Evolutionary conservation across 805 yeast species (phyloP).

Genomic region (Spathaspora hagerdaliae): DNA sequence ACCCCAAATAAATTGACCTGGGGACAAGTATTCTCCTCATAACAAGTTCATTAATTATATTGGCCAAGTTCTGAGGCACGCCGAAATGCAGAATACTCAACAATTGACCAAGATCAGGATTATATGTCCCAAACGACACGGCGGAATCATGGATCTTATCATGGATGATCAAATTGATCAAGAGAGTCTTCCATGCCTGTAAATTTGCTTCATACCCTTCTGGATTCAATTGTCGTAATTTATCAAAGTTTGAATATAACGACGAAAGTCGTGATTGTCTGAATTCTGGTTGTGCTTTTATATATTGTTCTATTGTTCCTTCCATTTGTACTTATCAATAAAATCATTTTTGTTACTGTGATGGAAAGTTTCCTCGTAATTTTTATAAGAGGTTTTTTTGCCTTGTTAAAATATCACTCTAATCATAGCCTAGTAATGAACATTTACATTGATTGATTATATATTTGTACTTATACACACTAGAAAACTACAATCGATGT

Average conservation of each 20-base stretch:
- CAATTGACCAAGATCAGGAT: slow-evolving; percentile 13
- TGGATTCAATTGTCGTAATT: slow-evolving; percentile 28
- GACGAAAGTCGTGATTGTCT: slow-evolving; percentile 28
- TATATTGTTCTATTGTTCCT: slow-evolving; percentile 9
- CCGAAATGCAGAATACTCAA: slow-evolving; percentile 28
- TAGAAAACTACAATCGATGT: too few species aligned
- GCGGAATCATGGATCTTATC: slow-evolving; percentile 12
- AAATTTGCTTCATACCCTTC: slow-evolving; percentile 42
- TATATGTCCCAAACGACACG: slow-evolving; percentile 12
- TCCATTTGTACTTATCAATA: neutral
- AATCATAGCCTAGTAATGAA: too few species aligned
- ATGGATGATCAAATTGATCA: slow-evolving; percentile 16
- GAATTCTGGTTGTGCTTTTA: slow-evolving; percentile 17
- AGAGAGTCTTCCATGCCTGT: slow-evolving; percentile 30
- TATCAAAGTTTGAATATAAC: slow-evolving; percentile 32
- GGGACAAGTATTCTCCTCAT: slow-evolving; percentile 16
- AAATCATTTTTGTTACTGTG: too few species aligned
- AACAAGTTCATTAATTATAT: slow-evolving; percentile 23
- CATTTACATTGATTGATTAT: neutral
- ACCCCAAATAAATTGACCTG: slow-evolving; percentile 8
- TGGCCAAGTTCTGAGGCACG: slow-evolving; percentile 23
- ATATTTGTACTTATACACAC: too few species aligned
- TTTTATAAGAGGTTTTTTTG: too few species aligned
- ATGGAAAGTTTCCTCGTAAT: too few species aligned
- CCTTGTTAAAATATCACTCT: neutral